Evolutionary conservation across 2,329 filamentous ascomycete species (phyloP).

Genomic region (Aspergillus ochraceoroseus): DNA sequence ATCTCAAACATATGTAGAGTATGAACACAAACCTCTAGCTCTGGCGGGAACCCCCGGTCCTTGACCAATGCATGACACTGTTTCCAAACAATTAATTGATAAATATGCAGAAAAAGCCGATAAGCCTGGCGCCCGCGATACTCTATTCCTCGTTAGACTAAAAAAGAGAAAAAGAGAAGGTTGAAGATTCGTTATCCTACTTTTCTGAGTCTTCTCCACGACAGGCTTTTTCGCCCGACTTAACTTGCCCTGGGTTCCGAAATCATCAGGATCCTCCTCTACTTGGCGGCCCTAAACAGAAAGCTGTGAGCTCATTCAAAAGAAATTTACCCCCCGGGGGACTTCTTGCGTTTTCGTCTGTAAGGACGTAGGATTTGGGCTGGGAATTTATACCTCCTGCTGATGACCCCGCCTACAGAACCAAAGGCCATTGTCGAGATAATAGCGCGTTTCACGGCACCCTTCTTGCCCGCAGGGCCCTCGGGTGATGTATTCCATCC

Average conservation of each 20-base stretch:
- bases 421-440: constrained; percentile 67
- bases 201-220: constrained; percentile 50
- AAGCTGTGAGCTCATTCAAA: background rate
- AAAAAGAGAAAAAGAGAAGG: background rate
- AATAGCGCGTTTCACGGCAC: constrained; percentile 68
- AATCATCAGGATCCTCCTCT: constrained; percentile 63
- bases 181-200: constrained; percentile 30
- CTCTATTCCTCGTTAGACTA: constrained; percentile 32
- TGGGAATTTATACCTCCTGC: constrained; percentile 56
- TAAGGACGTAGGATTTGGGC: constrained; percentile 6
- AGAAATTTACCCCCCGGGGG: no score
- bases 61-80: constrained; percentile 71
- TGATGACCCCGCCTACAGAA: constrained; percentile 79
- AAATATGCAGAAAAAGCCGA: constrained; percentile 73
- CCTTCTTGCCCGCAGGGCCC: constrained; percentile 54
- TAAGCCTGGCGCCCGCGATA: constrained; percentile 63
- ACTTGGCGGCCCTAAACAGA: constrained; percentile 40
- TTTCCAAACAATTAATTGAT: constrained; percentile 78
- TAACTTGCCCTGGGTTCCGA: constrained; percentile 57
- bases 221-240: constrained; percentile 52
- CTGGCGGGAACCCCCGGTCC: constrained; percentile 59
- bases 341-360: no score
- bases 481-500: constrained; percentile 44
- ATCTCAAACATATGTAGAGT: background rate
- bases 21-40: constrained; percentile 59